Percentiles rank a stretch among this genome's conserved stretches.
Evolutionary conservation across 2,329 filamentous ascomycete species (phyloP).

Genomic region (Proliferodiscus dingleyae): DNA sequence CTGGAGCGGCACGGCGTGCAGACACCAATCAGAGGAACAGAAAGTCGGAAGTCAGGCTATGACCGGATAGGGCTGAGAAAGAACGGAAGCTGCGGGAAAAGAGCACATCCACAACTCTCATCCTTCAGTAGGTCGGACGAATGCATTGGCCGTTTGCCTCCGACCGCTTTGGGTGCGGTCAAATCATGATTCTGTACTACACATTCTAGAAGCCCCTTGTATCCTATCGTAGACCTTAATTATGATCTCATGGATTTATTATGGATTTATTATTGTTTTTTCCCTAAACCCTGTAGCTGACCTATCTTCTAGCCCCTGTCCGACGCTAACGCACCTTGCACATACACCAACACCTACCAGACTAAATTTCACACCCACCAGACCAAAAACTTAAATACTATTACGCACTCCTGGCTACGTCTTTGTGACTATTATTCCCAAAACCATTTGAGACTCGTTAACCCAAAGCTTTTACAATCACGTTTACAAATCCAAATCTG

Average conservation of each 20-base stretch:
- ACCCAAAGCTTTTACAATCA: slow-evolving; percentile 13
- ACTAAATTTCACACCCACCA: slow-evolving; percentile 15
- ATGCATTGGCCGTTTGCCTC: too few species aligned
- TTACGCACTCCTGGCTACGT: slow-evolving; percentile 15
- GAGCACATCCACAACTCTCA: too few species aligned
- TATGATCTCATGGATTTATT: slow-evolving; percentile 1
- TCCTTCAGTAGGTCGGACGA: too few species aligned
- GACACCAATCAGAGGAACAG: too few species aligned
- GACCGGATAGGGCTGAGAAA: too few species aligned
- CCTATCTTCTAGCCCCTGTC: slow-evolving; percentile 8
- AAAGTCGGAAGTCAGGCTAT: too few species aligned
- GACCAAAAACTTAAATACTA: slow-evolving; percentile 13
- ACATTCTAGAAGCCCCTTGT: slow-evolving; percentile 18
- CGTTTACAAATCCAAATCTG: slow-evolving; percentile 20
- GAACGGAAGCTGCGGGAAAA: too few species aligned
- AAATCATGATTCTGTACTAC: slow-evolving; percentile 7
- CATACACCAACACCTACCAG: slow-evolving; percentile 6
- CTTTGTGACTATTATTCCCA: slow-evolving; percentile 15
- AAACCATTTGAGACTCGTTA: slow-evolving; percentile 13
- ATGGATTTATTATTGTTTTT: neutral
- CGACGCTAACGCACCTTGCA: slow-evolving; percentile 17
- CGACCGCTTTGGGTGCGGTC: neutral
- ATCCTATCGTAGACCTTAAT: slow-evolving; percentile 1
- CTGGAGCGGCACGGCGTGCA: too few species aligned
- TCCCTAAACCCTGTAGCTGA: slow-evolving; percentile 16